A percentile compares a stretch with the other conserved stretches of the same genome.
Conservation (phyloP, 768 basidiomycete species). For the Boletus pseudopeckii region DNA sequence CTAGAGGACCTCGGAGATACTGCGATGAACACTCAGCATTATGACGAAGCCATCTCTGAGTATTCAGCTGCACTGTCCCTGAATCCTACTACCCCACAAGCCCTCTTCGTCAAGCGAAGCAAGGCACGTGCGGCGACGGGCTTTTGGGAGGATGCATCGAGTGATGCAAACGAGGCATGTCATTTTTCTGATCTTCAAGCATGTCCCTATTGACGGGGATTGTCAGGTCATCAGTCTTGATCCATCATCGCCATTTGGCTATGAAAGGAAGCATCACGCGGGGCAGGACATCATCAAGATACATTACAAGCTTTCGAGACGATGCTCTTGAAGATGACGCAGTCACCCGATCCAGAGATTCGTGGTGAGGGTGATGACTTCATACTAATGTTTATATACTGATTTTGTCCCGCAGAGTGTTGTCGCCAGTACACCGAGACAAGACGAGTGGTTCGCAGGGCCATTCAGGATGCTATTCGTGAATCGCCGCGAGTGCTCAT, state of each 20-base stretch:
- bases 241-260: too few species aligned
- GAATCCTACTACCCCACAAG: neutral
- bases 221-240: too few species aligned
- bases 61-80: neutral
- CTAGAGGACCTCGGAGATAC: neutral
- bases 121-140: neutral
- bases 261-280: neutral
- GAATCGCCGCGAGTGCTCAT: too few species aligned
- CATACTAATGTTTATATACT: neutral
- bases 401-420: neutral
- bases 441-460: too few species aligned
- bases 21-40: neutral
- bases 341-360: neutral
- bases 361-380: neutral
- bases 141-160: neutral
- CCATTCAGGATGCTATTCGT: too few species aligned
- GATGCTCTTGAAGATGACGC: neutral
- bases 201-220: too few species aligned
- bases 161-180: neutral
- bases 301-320: neutral
- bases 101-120: neutral
- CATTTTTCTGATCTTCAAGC: too few species aligned
- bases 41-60: neutral
- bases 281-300: neutral
- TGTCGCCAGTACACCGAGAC: too few species aligned